These are phyloP conservation scores for Phytophthora tentaculata DNA, from an alignment of 352 stramenopile genomes.

Conservation along the genomic window DNA sequence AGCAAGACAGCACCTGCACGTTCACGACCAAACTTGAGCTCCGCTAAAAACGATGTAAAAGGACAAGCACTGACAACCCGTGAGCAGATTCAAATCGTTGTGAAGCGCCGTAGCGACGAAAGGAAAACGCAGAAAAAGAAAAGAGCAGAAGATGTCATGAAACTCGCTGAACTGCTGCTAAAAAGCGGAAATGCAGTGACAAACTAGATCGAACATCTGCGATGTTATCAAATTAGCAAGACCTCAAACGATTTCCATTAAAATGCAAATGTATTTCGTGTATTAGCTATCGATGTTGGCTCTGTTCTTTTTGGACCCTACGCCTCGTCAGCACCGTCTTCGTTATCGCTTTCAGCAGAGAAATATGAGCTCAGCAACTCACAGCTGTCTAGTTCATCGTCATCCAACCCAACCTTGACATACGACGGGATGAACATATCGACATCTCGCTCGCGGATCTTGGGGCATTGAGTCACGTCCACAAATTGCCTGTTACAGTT, in stretches of 20 bases:
- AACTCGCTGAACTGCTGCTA: background rate
- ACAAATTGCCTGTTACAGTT: constrained; percentile 11
- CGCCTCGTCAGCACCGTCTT: background rate
- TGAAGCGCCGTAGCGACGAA: constrained; percentile 5
- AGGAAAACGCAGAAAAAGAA: background rate
- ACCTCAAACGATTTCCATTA: background rate
- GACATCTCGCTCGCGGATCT: constrained; percentile 7
- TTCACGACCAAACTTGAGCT: too few species aligned
- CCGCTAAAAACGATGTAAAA: too few species aligned
- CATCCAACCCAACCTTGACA: background rate
- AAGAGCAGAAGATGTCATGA: background rate
- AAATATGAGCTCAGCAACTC: background rate
- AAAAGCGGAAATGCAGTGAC: background rate
- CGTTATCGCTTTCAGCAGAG: background rate
- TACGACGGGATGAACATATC: background rate
- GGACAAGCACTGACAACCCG: background rate
- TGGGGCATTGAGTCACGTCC: constrained; percentile 8
- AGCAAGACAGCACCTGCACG: too few species aligned
- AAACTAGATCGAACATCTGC: background rate
- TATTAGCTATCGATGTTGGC: background rate
- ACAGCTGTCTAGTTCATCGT: background rate
- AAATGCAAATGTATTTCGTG: background rate
- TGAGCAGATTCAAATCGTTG: background rate
- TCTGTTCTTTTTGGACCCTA: background rate
- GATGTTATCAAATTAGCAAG: background rate